Evolutionary conservation across 23 red algal species (phyloP).

Genomic region (Gracilaria vermiculophylla): DNA sequence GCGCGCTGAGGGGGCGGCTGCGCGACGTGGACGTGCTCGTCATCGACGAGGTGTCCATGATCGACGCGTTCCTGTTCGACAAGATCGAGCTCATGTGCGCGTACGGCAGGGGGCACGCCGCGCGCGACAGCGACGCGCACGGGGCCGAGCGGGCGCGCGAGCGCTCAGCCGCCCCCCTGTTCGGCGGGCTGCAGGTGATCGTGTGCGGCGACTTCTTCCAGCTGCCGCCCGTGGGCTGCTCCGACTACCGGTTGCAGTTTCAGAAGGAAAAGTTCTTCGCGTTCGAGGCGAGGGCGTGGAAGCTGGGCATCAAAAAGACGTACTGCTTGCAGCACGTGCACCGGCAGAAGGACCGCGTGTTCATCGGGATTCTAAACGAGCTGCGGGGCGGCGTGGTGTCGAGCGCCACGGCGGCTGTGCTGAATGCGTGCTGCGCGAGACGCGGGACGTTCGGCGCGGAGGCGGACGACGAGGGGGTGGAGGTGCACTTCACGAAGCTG

Average conservation of each 20-base stretch:
- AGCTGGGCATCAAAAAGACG: conserved; percentile 17
- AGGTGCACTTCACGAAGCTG: conserved; percentile 48
- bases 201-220: conserved; percentile 67
- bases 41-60: conserved; percentile 78
- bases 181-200: conserved; percentile 72
- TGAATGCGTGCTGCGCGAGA: conserved; percentile 29
- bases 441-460: background rate
- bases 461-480: conserved; percentile 3
- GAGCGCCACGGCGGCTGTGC: background rate
- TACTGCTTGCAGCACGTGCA: conserved; percentile 46
- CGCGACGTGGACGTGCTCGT: conserved; percentile 26
- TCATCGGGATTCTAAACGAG: conserved; percentile 66
- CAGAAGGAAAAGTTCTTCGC: conserved; percentile 53
- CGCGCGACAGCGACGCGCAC: too few relatives aligned
- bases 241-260: conserved; percentile 17
- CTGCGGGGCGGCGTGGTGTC: conserved; percentile 48
- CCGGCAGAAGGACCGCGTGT: conserved; percentile 49
- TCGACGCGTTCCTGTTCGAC: conserved; percentile 50
- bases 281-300: conserved; percentile 57
- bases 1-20: background rate
- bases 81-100: conserved; percentile 48
- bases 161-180: background rate
- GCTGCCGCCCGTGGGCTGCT: conserved; percentile 46
- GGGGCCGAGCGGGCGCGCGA: too few relatives aligned
- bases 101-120: background rate